A percentile compares a stretch with the other conserved stretches of the same genome.
These are phyloP conservation scores for Phialocephala subalpina DNA, from an alignment of 2,329 filamentous ascomycete species.

Conservation along the genomic window DNA sequence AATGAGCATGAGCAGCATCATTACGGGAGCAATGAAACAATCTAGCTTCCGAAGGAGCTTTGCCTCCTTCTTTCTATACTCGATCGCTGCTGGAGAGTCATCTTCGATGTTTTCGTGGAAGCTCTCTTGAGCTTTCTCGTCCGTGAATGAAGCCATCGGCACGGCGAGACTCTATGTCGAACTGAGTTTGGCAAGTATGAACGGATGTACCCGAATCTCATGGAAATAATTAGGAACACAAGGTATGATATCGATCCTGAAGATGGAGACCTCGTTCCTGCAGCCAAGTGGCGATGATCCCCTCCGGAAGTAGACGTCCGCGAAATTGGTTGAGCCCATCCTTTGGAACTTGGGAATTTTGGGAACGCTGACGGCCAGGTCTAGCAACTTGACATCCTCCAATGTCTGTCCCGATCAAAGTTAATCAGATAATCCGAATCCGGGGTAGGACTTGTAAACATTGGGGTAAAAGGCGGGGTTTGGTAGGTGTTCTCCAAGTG, in stretches of 20 bases:
- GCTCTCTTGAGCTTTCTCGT: conserved; percentile 21
- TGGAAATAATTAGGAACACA: background rate
- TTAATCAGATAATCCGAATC: background rate
- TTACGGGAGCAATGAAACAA: conserved; percentile 68
- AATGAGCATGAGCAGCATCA: conserved; percentile 78
- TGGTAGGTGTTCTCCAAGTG: background rate
- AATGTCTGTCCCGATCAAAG: background rate
- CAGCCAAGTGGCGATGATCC: background rate
- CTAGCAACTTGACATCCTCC: background rate
- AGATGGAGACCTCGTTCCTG: background rate
- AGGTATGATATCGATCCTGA: background rate
- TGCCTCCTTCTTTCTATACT: conserved; percentile 31
- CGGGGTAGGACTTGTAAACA: background rate
- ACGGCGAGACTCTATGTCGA: background rate
- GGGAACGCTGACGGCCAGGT: background rate
- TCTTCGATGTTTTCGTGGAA: conserved; percentile 19
- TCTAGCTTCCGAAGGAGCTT: conserved; percentile 66
- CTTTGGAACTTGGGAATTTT: background rate
- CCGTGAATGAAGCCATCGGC: conserved; percentile 16
- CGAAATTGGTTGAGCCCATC: background rate
- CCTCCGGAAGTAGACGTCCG: conserved; percentile 1
- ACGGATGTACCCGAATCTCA: background rate
- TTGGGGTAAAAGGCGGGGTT: conserved; percentile 4
- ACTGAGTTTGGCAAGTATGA: background rate
- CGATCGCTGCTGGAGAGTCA: conserved; percentile 9